These are phyloP conservation scores for Botrytis byssoidea DNA, from an alignment of 2,329 filamentous ascomycete species.

Conservation along the genomic window DNA sequence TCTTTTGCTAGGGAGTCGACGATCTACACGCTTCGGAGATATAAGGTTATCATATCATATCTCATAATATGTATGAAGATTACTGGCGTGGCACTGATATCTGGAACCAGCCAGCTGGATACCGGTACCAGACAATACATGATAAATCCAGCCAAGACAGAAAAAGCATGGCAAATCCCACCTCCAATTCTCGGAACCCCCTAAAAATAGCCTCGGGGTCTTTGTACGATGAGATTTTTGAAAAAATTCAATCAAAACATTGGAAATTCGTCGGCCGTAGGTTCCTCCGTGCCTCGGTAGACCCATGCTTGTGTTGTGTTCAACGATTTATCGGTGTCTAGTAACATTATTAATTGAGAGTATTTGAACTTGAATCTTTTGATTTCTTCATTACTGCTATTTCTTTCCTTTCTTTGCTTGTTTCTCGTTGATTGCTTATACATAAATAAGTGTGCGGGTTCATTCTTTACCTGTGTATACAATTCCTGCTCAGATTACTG, in stretches of 20 bases:
- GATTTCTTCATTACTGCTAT: neutral
- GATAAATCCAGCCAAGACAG: neutral
- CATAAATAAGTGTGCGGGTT: neutral
- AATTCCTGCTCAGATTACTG: neutral
- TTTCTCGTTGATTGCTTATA: too few species aligned
- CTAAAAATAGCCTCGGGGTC: neutral
- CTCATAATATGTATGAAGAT: neutral
- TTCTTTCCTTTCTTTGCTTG: neutral
- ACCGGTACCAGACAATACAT: neutral
- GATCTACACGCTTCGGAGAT: neutral
- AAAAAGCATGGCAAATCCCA: neutral
- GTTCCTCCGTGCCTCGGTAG: slow-evolving; percentile 18
- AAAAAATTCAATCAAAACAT: too few species aligned
- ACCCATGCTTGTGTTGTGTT: neutral
- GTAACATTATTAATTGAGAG: neutral
- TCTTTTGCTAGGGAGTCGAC: neutral
- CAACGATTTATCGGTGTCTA: neutral
- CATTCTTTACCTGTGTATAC: neutral
- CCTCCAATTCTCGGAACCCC: neutral
- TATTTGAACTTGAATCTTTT: neutral
- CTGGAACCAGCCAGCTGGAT: neutral
- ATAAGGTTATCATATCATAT: neutral
- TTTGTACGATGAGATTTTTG: neutral
- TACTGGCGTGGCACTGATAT: neutral
- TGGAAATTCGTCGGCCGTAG: neutral